Base-by-base conservation (phyloP, 192 early-diverging fungal genomes). In the Phlyctochytrium planicorne region DNA sequence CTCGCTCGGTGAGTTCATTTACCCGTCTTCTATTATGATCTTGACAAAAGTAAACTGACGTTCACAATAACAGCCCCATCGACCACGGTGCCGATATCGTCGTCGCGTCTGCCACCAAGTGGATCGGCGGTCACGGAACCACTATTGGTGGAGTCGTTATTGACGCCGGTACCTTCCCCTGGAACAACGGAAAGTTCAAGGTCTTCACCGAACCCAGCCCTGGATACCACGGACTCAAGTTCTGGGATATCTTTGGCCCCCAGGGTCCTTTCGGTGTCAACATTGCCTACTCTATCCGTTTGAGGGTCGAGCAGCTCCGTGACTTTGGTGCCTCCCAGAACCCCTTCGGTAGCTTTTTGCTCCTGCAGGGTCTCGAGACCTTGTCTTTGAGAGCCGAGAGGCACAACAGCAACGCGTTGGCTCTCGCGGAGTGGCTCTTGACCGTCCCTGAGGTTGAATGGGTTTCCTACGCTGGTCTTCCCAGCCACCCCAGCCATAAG, bases 1-100 rank as follows among this genome's bases (percentile, higher is more conserved):
- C 66, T 78, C n/a, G 33, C 33, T 55, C 66, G n/a, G n/a, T n/a
- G n/a, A n/a, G n/a, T n/a, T n/a, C n/a, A n/a, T n/a, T n/a, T n/a
- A n/a, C n/a, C 50, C 23, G 50, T 20, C 50, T 23, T 16, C 17
- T 52, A 52, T 16, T 16, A n/a, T n/a, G n/a, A n/a, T n/a, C n/a
- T 20, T 63, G 70, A 30, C 76, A 76, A 34, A 71, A 92, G 37
- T 76, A 86, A 31, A 84, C n/a, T n/a, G n/a, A n/a, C n/a, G n/a
- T n/a, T n/a, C n/a, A n/a, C n/a, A n/a, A n/a, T n/a, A n/a, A n/a
- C n/a, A n/a, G 85, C n/a, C 95, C 95, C 3, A 89, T 97, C 63
- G 89, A 93, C 36, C 88, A 94, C 75, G 94, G 93, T 66, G 95
- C 95, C n/a, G 93, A 97, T 78, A 97, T 97, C 73, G 88, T 97